Percentiles rank a stretch among this genome's conserved stretches.
These are phyloP conservation scores for Moelleriella libera DNA, from an alignment of 2,329 filamentous ascomycete genomes.

Conservation along the genomic window DNA sequence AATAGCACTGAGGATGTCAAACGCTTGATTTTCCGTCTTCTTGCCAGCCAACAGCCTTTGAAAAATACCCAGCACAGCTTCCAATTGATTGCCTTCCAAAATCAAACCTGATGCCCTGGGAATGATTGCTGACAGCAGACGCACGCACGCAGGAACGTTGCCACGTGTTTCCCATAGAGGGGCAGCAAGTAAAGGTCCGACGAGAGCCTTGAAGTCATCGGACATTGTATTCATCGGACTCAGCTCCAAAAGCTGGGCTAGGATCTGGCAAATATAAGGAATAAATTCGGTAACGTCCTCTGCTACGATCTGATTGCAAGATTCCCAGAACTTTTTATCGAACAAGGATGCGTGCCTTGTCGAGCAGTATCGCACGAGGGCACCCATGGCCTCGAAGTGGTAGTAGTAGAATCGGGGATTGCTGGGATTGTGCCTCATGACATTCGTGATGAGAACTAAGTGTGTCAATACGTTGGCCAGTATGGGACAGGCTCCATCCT, in stretches of 20 bases:
- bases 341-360: conserved; percentile 54
- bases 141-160: conserved; percentile 82
- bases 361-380: conserved; percentile 61
- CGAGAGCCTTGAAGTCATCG: conserved; percentile 64
- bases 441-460: conserved; percentile 75
- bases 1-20: conserved; percentile 78
- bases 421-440: conserved; percentile 89
- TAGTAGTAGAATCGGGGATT: conserved; percentile 98
- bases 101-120: conserved; percentile 63
- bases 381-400: conserved; percentile 88
- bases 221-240: conserved; percentile 70
- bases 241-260: conserved; percentile 78
- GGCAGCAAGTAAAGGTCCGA: conserved; percentile 67
- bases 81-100: conserved; percentile 64
- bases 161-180: conserved; percentile 81
- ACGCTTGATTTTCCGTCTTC: conserved; percentile 71
- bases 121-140: conserved; percentile 73
- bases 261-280: conserved; percentile 91
- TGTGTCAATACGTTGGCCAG: conserved; percentile 69
- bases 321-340: conserved; percentile 67
- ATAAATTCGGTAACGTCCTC: conserved; percentile 90
- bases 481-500: conserved; percentile 62
- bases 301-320: conserved; percentile 67
- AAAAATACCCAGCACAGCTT: conserved; percentile 87
- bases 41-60: conserved; percentile 75